Conservation (phyloP, 805 yeast species). For the Wilhelminamyces savonicus region DNA sequence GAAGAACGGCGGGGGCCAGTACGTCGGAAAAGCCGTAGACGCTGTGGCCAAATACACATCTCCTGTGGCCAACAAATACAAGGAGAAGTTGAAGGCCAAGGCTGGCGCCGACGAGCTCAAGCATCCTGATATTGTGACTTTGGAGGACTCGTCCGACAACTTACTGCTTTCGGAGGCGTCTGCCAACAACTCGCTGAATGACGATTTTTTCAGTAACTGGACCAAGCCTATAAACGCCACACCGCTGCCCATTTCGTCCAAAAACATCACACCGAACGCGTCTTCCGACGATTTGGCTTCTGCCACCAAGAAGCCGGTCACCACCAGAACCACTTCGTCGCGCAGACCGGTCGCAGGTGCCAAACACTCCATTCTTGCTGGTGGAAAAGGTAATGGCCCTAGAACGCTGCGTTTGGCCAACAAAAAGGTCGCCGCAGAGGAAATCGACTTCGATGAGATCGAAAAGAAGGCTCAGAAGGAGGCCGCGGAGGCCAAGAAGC, state of each 20-base stretch:
- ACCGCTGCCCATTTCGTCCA: conserved; percentile 44
- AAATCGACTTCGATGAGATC: conserved; percentile 52
- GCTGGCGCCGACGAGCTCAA: conserved; percentile 59
- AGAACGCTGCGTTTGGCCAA: conserved; percentile 53
- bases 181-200: conserved; percentile 43
- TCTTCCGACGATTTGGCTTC: conserved; percentile 27
- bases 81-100: conserved; percentile 68
- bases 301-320: conserved; percentile 6
- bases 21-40: conserved; percentile 44
- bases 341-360: conserved; percentile 18
- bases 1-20: conserved; percentile 81
- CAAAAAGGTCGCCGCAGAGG: conserved; percentile 44
- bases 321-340: conserved; percentile 20
- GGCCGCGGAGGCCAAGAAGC: conserved; percentile 56
- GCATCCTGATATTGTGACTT: conserved; percentile 69
- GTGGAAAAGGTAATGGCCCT: conserved; percentile 47
- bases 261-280: conserved; percentile 38
- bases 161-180: conserved; percentile 22
- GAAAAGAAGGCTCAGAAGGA: conserved; percentile 80
- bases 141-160: conserved; percentile 42
- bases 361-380: conserved; percentile 33
- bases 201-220: conserved; percentile 91
- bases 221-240: conserved; percentile 64
- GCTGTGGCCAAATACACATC: conserved; percentile 77
- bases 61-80: conserved; percentile 72